Evolutionary conservation across 2,329 filamentous ascomycete species (phyloP), one percentile per base, ranked within the genome.

Genomic region (Ilyonectria robusta): DNA sequence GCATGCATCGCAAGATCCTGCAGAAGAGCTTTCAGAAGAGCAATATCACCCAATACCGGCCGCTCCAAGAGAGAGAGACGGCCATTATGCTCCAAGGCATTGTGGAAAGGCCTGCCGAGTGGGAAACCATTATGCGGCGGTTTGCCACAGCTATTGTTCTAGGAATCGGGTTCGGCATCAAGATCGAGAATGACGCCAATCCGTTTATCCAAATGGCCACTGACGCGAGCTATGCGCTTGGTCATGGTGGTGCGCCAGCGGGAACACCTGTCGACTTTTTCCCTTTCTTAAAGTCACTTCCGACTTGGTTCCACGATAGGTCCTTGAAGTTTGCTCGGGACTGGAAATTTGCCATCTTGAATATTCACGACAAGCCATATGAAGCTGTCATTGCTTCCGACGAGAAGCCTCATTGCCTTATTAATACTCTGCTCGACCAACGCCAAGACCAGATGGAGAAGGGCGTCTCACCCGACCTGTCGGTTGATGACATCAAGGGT

Each of bases 251-350:
- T 10, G 75, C 76, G 2, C 77, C 77, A 0, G 77, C 70, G 2
- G 75, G 72, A 4, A 84, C 81, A 2, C 76, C 84, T 2, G 82
- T 86, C 15, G 85, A 87, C 71, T 80, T 84, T 67, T 85, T 87
- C 59, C 86, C 85, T 0, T 75, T 80, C n/a, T 72, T 82, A 31
- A 79, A 78, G 47, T 79, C 80, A 66, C 68, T 86, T n/a, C 84
- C 85, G 0, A 71, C 78, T 31, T 83, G 78, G 70, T 72, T 78
- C 3, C 75, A 78, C 42, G 77, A 80, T 50, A 70, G 72, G 21
- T 76, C 76, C 1, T 71, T 79, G 21, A 73, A 68, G 40, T 77
- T 78, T 62, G 78, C 78, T 10, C 69, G 69, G 4, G 70, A 76
- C n/a, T 78, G 74, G 74, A 72, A 63, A 40, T 75, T 67, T 61